phyloP scores from a whole-genome alignment of 805 yeast species.

The Suhomyces faveliae region DNA sequence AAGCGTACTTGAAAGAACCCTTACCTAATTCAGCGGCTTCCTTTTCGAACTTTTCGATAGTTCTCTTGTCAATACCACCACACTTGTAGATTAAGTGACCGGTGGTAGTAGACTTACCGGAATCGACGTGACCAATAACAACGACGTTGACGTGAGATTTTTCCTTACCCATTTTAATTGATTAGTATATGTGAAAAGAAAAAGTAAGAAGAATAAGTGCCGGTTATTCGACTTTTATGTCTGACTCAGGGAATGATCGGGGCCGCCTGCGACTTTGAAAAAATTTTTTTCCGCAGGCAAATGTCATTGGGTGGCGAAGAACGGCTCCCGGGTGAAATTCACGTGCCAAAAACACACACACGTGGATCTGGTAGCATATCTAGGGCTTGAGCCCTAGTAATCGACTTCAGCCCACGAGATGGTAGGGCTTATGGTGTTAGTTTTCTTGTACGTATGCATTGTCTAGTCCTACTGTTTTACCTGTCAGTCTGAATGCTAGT shows the following conservation, averaged over 20 bases:
- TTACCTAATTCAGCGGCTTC: constrained; percentile 97
- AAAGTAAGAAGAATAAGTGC: constrained; percentile 11
- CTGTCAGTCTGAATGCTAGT: background rate
- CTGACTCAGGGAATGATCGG: constrained; percentile 2
- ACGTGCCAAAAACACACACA: background rate
- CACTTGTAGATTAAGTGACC: constrained; percentile 99
- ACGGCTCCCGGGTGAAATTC: background rate
- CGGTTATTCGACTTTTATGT: constrained; percentile 6
- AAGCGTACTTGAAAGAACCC: constrained; percentile 97
- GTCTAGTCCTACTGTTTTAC: background rate
- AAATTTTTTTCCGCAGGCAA: constrained; percentile 2
- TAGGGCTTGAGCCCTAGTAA: constrained; percentile 3
- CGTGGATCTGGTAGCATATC: background rate
- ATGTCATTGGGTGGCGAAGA: background rate
- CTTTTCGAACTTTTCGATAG: constrained; percentile 96
- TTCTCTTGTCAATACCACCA: constrained; percentile 99
- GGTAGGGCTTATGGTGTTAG: no score
- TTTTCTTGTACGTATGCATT: no score
- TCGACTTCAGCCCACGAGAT: no score
- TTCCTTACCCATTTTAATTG: constrained; percentile 73
- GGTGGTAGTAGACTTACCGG: constrained; percentile 93
- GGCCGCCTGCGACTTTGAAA: constrained; percentile 6
- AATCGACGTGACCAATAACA: constrained; percentile 99
- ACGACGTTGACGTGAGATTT: constrained; percentile 99
- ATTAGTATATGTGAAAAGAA: constrained; percentile 10